Conservation (phyloP, 2,329 filamentous ascomycete genomes). For the Scedosporium aurantiacum region DNA sequence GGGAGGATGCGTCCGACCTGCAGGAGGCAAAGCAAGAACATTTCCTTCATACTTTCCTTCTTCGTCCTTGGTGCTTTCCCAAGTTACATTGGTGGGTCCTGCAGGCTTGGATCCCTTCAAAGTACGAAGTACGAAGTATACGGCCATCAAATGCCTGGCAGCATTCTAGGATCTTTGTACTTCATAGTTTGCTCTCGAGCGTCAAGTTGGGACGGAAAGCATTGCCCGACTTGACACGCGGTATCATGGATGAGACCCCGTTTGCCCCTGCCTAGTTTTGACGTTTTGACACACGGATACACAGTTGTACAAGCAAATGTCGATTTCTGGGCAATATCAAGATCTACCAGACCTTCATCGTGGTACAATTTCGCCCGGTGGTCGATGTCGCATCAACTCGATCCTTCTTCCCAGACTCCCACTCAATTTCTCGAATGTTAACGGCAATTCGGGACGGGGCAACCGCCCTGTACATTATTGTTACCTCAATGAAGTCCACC, state of each 20-base stretch:
- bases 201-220: neutral
- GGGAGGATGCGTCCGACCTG: neutral
- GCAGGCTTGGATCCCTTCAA: too few relatives aligned
- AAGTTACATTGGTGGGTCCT: too few relatives aligned
- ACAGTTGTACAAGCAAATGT: too few relatives aligned
- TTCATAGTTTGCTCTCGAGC: neutral
- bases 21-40: neutral
- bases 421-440: neutral
- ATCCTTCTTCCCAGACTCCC: neutral
- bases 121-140: too few relatives aligned
- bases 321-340: neutral
- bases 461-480: neutral
- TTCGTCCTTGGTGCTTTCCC: too few relatives aligned
- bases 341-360: neutral
- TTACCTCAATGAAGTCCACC: neutral
- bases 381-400: neutral
- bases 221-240: neutral
- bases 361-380: neutral
- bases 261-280: neutral
- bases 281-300: neutral
- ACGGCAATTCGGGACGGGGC: constrained; percentile 5
- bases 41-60: neutral
- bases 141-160: too few relatives aligned
- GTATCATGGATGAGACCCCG: neutral
- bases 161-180: neutral